These are phyloP conservation scores for Phytophthora sp. DNA, from an alignment of 352 stramenopile genomes.

Conservation along the genomic window DNA sequence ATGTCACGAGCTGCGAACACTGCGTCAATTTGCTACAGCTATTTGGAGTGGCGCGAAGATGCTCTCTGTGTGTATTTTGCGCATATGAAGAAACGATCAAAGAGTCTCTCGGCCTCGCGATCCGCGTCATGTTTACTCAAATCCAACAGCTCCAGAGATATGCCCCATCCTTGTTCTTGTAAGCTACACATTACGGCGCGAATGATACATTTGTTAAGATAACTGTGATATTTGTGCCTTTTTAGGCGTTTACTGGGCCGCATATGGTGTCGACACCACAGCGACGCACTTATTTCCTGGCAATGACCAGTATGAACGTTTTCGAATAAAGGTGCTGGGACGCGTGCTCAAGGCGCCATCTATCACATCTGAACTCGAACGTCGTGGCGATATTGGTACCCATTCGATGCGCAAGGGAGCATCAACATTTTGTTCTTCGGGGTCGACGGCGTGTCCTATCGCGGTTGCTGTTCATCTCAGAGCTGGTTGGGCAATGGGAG, in stretches of 20 bases:
- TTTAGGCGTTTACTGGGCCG: not conserved
- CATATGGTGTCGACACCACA: not conserved
- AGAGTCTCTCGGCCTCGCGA: slow-evolving; percentile 22
- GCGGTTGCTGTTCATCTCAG: slow-evolving; percentile 5
- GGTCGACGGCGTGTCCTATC: slow-evolving; percentile 15
- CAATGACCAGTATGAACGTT: not conserved
- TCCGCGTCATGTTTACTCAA: slow-evolving; percentile 41
- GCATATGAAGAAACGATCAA: slow-evolving; percentile 46
- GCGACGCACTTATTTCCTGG: not conserved
- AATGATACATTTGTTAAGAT: not conserved
- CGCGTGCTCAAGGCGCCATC: not conserved
- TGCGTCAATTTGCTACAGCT: slow-evolving; percentile 18
- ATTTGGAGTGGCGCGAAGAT: slow-evolving; percentile 40
- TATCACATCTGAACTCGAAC: not conserved
- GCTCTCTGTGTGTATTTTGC: slow-evolving; percentile 42
- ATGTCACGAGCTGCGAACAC: slow-evolving; percentile 29
- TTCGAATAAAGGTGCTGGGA: not conserved
- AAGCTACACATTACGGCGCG: not conserved
- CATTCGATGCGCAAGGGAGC: slow-evolving; percentile 30
- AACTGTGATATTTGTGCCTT: not conserved
- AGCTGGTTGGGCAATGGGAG: slow-evolving; percentile 13
- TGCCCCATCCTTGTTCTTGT: slow-evolving; percentile 41
- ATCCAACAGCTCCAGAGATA: slow-evolving; percentile 32
- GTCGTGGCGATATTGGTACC: slow-evolving; percentile 14
- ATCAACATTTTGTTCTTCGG: slow-evolving; percentile 5